Evolutionary conservation across 2,329 filamentous ascomycete genomes (phyloP), one percentile per base, ranked within the genome.

Genomic region (Sclerotinia borealis): DNA sequence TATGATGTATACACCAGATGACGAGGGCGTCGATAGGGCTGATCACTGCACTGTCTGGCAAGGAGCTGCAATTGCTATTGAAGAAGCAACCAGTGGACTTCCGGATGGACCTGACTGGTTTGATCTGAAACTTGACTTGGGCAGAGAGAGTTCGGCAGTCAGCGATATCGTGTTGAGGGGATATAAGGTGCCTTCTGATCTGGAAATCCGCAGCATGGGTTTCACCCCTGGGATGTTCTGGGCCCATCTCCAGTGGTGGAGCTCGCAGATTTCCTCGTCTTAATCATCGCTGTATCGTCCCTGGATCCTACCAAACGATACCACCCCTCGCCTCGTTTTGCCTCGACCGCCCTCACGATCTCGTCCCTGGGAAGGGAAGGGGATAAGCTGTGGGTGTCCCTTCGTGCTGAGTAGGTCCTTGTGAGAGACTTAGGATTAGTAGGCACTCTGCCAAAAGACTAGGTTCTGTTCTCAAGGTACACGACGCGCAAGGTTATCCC

Each of bases 181-280:
- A 7, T 45, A 25, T 4, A 45, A 45, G n/a, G 19, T 45, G 29
- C 52, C 52, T 10, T 45, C 39, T 29, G 52, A 22, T 6, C 5
- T 2, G 3, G 52, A 56, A 9, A 2, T 45, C 27, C 27, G 10
- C 9, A 11, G 10, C 3, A 56, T 56, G 52, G 39, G 25, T 19
- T 25, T 45, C 1, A 13, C 43, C 4, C 7, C 15, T 8, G 11
- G 11, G 2, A 1, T 8, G 11, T 17, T 56, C 29, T 34, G 17
- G 29, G 3, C 4, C n/a, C 7, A 7, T 1, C 5, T 49, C 19
- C 27, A 17, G 27, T 0, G 0, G 8, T 3, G 6, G 3, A 6
- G 39, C 17, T 19, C 9, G 19, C 3, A 7, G 39, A 1, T 45
- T 25, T 7, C 8, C 13, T 25, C 27, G n/a, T n/a, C 13, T 45